These are phyloP conservation scores for Rubia occidens DNA, from an alignment of 305 asterid species.

Conservation along the genomic window DNA sequence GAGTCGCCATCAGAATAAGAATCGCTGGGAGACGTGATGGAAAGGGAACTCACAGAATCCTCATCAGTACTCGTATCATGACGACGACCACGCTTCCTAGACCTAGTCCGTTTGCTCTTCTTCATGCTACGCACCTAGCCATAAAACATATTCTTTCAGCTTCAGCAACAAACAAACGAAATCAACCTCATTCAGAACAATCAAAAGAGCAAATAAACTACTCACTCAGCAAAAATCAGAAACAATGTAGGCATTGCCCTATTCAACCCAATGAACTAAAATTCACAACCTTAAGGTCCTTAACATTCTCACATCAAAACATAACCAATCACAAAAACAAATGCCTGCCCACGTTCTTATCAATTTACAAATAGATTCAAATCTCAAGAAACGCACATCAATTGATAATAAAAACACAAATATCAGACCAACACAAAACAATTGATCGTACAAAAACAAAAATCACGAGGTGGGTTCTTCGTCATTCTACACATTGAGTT, in stretches of 20 bases:
- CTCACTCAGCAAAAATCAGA: neutral
- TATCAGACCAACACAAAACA: neutral
- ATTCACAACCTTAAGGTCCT: neutral
- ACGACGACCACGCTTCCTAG: constrained; percentile 42
- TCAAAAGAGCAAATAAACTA: neutral
- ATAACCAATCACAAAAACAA: neutral
- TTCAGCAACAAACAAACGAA: neutral
- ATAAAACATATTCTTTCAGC: constrained; percentile 11
- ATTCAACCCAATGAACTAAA: neutral
- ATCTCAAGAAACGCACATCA: neutral
- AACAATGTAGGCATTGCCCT: neutral
- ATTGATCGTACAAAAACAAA: constrained; percentile 1
- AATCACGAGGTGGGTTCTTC: neutral
- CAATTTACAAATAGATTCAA: neutral
- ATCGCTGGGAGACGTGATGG: constrained; percentile 35
- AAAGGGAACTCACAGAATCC: constrained; percentile 35
- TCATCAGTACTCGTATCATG: constrained; percentile 31
- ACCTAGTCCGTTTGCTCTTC: constrained; percentile 48
- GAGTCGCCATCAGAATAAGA: constrained; percentile 49
- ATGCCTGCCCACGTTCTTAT: too few species aligned
- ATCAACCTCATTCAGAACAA: neutral
- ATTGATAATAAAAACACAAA: neutral
- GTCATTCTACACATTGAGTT: neutral
- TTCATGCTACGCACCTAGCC: constrained; percentile 37
- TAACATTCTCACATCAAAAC: neutral